Evolutionary conservation across 2,329 filamentous ascomycete species (phyloP), one percentile per base, ranked within the genome.

Genomic region (Fusarium sarcochroum): DNA sequence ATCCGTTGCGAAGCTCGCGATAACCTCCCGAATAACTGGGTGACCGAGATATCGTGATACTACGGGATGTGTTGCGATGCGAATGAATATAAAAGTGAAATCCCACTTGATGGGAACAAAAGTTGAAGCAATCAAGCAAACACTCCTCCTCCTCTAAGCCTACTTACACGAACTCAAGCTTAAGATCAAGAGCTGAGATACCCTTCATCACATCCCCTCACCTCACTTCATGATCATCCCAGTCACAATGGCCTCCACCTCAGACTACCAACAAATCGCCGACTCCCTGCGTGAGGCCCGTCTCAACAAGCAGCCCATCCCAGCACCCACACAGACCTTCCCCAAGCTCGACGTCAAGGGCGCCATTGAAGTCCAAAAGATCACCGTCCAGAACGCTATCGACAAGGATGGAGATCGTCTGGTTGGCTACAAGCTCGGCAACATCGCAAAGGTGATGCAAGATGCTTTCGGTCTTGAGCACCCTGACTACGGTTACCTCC

Each of bases 391-490:
- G 15, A 64, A 60, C 14, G 71, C 66, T 4, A 49, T 71, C n/a
- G 41, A 53, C 30, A 62, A 69, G 18, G 40, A 68, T 40, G 72
- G 72, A 4, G 73, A 73, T 41, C 66, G 74, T 8, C 52, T 69
- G 23, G 71, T 75, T 14, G 72, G 69, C n/a, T 74, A 74, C 57
- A 74, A 75, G 58, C 69, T 75, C n/a, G 70, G 73, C 42, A 75
- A 76, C 53, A 74, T 76, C 48, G 73, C 71, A n/a, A 75, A 75
- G 54, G 74, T 75, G 27, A 76, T 75, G 73, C 73, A 75, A 47
- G 71, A 68, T 20, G 73, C 73, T 13, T 75, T 75, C 44, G 72
- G 73, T 5, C 65, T 76, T 10, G 73, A 73, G 45, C 70, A 73
- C 25, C 74, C 74, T 8, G 73, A 75, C 47, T 74, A 76, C 23